Conservation (phyloP, 2,329 filamentous ascomycete species). For the Colletotrichum sansevieriae region DNA sequence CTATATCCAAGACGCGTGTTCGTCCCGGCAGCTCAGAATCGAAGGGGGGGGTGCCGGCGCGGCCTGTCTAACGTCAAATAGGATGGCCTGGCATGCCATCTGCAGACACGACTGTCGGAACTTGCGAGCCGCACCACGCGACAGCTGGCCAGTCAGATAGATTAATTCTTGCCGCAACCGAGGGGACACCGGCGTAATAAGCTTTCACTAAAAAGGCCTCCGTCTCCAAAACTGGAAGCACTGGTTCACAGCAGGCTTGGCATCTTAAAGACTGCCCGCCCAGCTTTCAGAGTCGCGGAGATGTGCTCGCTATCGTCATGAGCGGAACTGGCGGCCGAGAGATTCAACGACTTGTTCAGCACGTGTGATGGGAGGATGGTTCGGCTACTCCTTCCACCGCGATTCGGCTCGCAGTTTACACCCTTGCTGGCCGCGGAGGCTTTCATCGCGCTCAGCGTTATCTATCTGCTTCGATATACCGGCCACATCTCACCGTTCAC, state of each 20-base stretch:
- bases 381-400: conserved; percentile 25
- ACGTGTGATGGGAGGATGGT: conserved; percentile 24
- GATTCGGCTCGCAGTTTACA: conserved; percentile 25
- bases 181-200: conserved; percentile 4
- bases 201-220: conserved; percentile 19
- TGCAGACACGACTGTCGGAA: not conserved
- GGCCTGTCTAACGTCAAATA: conserved; percentile 18
- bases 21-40: conserved; percentile 26
- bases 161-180: conserved; percentile 13
- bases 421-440: conserved; percentile 22
- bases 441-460: conserved; percentile 21
- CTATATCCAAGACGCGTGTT: conserved; percentile 36
- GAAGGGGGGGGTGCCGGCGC: conserved; percentile 5
- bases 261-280: conserved; percentile 1
- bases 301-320: not conserved
- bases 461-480: conserved; percentile 28
- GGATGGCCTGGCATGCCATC: conserved; percentile 18
- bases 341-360: not conserved
- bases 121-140: conserved; percentile 10
- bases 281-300: not conserved
- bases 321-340: not conserved
- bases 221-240: conserved; percentile 6
- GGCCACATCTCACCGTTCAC: conserved; percentile 27
- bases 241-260: not conserved
- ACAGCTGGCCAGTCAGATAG: conserved; percentile 14